These are phyloP conservation scores for Lecanicillium sp. DNA, from an alignment of 2,329 filamentous ascomycete species.

Conservation along the genomic window DNA sequence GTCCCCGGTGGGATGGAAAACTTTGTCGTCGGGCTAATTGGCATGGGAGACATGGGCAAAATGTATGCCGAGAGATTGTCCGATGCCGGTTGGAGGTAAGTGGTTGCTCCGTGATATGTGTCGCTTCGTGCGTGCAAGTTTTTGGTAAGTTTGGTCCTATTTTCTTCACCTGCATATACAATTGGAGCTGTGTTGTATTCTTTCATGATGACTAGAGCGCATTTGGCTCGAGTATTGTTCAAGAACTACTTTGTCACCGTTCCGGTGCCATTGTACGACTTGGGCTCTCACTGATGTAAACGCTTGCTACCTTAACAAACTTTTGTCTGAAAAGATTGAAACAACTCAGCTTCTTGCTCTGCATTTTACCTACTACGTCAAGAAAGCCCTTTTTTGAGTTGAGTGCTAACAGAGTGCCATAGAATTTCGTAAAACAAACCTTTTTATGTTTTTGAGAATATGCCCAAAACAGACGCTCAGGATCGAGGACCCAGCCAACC, in stretches of 20 bases:
- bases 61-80: slow-evolving; percentile 91
- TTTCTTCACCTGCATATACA: slow-evolving; percentile 6
- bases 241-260: slow-evolving; percentile 54
- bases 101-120: slow-evolving; percentile 12
- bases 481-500: slow-evolving; percentile 9
- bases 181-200: slow-evolving; percentile 17
- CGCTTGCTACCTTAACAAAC: slow-evolving; percentile 87
- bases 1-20: slow-evolving; percentile 47
- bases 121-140: slow-evolving; percentile 10
- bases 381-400: not conserved
- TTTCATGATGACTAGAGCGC: slow-evolving; percentile 99
- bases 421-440: not conserved
- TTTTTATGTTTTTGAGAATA: not conserved
- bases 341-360: not conserved
- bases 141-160: slow-evolving; percentile 29
- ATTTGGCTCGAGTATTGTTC: slow-evolving; percentile 99
- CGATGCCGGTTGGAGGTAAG: slow-evolving; percentile 89
- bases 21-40: slow-evolving; percentile 86
- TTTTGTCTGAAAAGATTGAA: slow-evolving; percentile 67
- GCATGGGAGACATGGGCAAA: slow-evolving; percentile 99
- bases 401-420: not conserved
- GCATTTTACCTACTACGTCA: not conserved
- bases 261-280: slow-evolving; percentile 61
- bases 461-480: not conserved
- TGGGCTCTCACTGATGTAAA: slow-evolving; percentile 93